These are phyloP conservation scores for Wickerhamia fluorescens DNA, from an alignment of 805 yeast genomes.

Conservation along the genomic window DNA sequence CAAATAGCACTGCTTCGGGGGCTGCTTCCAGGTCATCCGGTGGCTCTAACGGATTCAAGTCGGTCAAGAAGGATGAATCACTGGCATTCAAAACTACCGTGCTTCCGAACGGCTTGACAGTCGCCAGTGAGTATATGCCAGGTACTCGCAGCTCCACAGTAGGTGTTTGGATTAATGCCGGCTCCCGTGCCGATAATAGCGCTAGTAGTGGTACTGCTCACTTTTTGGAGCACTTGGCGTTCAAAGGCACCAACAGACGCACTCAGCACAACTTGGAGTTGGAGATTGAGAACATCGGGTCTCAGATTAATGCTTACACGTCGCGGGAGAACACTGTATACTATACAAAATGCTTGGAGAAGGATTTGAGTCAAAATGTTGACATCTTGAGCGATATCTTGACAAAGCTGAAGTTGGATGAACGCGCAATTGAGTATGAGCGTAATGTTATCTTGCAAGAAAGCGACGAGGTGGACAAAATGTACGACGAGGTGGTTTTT, in stretches of 20 bases:
- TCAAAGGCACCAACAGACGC: slow-evolving; percentile 84
- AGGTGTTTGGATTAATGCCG: slow-evolving; percentile 98
- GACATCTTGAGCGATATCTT: slow-evolving; percentile 86
- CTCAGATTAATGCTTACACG: slow-evolving; percentile 97
- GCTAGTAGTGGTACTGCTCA: slow-evolving; percentile 93
- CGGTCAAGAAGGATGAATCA: no score
- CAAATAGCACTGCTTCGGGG: no score
- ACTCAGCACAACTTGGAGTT: slow-evolving; percentile 78
- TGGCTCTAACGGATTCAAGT: no score
- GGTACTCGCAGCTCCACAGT: slow-evolving; percentile 91
- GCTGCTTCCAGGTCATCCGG: no score
- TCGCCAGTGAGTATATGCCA: slow-evolving; percentile 85
- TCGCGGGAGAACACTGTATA: slow-evolving; percentile 96
- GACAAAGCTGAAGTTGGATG: slow-evolving; percentile 77
- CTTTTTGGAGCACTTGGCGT: slow-evolving; percentile 92
- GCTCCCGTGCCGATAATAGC: slow-evolving; percentile 91
- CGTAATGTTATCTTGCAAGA: slow-evolving; percentile 95
- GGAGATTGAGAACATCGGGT: slow-evolving; percentile 93
- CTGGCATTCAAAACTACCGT: no score
- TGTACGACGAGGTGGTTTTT: slow-evolving; percentile 97
- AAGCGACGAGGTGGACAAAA: slow-evolving; percentile 95
- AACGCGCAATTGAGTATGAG: slow-evolving; percentile 85
- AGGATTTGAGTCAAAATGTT: slow-evolving; percentile 77
- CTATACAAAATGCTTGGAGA: slow-evolving; percentile 79
- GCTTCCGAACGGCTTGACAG: slow-evolving; percentile 86